A percentile compares a stretch with the other conserved stretches of the same genome.
Conservation (phyloP, 176 grass and related monocot genomes). For the Avena insularis region DNA sequence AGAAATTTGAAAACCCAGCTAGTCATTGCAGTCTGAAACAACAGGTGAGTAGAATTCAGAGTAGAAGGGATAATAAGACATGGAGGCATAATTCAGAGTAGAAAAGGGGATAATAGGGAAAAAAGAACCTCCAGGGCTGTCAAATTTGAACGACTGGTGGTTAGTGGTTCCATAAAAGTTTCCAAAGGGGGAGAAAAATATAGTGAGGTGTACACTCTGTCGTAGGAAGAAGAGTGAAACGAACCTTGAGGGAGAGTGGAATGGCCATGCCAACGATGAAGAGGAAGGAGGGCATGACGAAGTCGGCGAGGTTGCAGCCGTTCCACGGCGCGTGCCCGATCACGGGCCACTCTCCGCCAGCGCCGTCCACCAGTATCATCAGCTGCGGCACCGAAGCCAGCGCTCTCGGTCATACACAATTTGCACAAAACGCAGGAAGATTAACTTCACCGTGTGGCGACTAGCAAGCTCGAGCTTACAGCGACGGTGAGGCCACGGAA, state of each 20-base stretch:
- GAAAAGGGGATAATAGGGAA: too few relatives aligned
- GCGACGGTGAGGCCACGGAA: slow-evolving; percentile 95
- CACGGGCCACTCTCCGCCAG: slow-evolving; percentile 86
- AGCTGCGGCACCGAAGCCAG: slow-evolving; percentile 46
- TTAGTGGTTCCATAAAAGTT: background rate
- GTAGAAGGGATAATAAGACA: background rate
- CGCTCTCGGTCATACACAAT: background rate
- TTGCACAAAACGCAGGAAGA: background rate
- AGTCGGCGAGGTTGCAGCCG: slow-evolving; percentile 94
- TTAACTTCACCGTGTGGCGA: too few relatives aligned
- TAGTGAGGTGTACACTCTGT: background rate
- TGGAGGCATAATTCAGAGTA: background rate
- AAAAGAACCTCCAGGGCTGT: background rate
- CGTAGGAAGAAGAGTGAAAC: background rate
- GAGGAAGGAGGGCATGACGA: slow-evolving; percentile 97
- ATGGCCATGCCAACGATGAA: slow-evolving; percentile 98
- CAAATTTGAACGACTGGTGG: background rate
- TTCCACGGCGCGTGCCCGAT: slow-evolving; percentile 92
- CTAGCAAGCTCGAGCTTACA: slow-evolving; percentile 19
- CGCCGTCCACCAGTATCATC: slow-evolving; percentile 96
- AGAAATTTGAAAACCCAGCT: background rate
- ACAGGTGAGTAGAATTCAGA: background rate
- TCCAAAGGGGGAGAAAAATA: background rate
- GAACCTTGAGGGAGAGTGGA: slow-evolving; percentile 95
- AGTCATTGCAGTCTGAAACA: background rate